A percentile compares a stretch with the other conserved stretches of the same genome.
Conservation (phyloP, 164 flowering plant species). For the Buxus sempervirens region DNA sequence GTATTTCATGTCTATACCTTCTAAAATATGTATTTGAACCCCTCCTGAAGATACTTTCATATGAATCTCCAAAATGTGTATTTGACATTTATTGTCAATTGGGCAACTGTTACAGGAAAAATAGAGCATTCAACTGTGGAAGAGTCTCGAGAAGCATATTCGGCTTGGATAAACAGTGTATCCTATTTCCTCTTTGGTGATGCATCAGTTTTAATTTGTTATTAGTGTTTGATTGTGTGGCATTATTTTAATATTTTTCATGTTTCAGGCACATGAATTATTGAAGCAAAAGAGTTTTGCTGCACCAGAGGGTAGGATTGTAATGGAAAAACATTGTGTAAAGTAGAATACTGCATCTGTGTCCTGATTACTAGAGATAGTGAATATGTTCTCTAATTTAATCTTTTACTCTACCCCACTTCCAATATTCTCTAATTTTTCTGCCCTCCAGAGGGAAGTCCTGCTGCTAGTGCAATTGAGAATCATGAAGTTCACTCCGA, state of each 20-base stretch:
- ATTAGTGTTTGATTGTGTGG: not conserved
- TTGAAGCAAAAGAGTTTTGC: conserved; percentile 59
- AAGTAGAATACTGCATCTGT: not conserved
- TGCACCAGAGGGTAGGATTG: conserved; percentile 38
- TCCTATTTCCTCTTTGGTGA: conserved; percentile 4
- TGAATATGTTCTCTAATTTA: not conserved
- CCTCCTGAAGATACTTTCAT: not conserved
- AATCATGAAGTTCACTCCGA: conserved; percentile 28
- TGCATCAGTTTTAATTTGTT: not conserved
- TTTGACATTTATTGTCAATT: conserved; percentile 10
- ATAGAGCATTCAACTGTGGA: conserved; percentile 86
- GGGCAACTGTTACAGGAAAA: conserved; percentile 54
- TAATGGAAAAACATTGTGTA: not conserved
- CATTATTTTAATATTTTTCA: not conserved
- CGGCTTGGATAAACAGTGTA: conserved; percentile 70
- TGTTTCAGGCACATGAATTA: conserved; percentile 68
- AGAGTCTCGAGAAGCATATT: conserved; percentile 86
- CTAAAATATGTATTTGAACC: too few species aligned
- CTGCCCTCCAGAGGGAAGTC: conserved; percentile 17
- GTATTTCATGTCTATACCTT: too few species aligned
- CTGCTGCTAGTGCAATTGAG: conserved; percentile 14
- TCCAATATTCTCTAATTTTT: not conserved
- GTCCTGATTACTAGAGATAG: not conserved
- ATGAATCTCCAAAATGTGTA: not conserved
- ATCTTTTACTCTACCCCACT: not conserved